A percentile compares a stretch with the other conserved stretches of the same genome.
Conservation (phyloP, 2,329 filamentous ascomycete species). For the Cladosporium sphaerospermum region DNA sequence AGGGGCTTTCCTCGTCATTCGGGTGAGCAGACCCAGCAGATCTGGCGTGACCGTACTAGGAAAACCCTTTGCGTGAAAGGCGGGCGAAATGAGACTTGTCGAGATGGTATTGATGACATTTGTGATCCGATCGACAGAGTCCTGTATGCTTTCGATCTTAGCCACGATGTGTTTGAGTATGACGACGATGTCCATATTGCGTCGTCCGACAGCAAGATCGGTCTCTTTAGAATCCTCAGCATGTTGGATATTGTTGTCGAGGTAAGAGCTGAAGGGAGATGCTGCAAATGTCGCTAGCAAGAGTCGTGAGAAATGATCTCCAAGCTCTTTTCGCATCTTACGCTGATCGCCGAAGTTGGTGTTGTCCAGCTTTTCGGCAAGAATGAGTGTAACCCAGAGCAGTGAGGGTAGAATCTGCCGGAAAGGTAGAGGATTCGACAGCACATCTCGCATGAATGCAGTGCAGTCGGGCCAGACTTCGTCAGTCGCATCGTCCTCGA, state of each 20-base stretch:
- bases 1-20: constrained; percentile 69
- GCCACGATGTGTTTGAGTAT: constrained; percentile 76
- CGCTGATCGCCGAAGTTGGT: constrained; percentile 94
- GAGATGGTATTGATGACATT: constrained; percentile 76
- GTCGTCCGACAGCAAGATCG: background rate
- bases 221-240: background rate
- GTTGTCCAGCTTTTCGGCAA: constrained; percentile 94
- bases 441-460: constrained; percentile 78
- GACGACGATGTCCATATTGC: constrained; percentile 58
- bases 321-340: constrained; percentile 83
- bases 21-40: constrained; percentile 66
- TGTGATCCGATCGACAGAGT: constrained; percentile 77
- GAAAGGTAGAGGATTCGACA: constrained; percentile 92
- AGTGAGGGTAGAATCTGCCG: constrained; percentile 80
- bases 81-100: constrained; percentile 72
- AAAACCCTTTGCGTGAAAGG: constrained; percentile 76
- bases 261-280: constrained; percentile 14
- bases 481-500: constrained; percentile 96
- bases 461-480: constrained; percentile 97
- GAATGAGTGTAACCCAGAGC: constrained; percentile 78
- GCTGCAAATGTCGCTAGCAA: constrained; percentile 89
- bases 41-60: constrained; percentile 73
- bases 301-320: constrained; percentile 83
- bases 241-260: constrained; percentile 16
- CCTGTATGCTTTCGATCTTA: constrained; percentile 72